phyloP scores from a whole-genome alignment of 805 yeast genomes.

The Lipomyces japonicus region DNA sequence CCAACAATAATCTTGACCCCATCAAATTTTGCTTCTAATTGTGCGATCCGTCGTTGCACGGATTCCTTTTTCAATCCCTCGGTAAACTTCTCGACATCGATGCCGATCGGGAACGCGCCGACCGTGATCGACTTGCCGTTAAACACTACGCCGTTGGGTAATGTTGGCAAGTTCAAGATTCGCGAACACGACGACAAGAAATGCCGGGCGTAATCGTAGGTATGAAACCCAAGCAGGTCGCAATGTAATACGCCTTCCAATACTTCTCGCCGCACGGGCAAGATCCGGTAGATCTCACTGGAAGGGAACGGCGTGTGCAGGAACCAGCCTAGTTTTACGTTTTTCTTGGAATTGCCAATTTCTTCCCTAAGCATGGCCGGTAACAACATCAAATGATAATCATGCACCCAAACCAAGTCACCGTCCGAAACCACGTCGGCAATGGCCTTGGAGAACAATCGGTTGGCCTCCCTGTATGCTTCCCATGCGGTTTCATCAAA shows the following conservation, averaged over 20 bases:
- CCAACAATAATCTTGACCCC: constrained; percentile 89
- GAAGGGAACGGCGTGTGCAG: constrained; percentile 98
- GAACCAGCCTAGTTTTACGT: constrained; percentile 84
- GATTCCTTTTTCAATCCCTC: constrained; percentile 64
- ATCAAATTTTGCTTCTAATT: constrained; percentile 61
- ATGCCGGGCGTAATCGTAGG: constrained; percentile 98
- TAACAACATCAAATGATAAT: constrained; percentile 90
- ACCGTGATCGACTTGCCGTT: constrained; percentile 73
- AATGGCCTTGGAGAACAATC: constrained; percentile 71
- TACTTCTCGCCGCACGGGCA: constrained; percentile 93
- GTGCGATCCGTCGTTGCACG: constrained; percentile 63
- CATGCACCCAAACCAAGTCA: constrained; percentile 96
- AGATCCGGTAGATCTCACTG: constrained; percentile 88
- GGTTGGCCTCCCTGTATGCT: constrained; percentile 91
- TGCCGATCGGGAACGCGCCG: constrained; percentile 99
- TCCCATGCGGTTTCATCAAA: constrained; percentile 98
- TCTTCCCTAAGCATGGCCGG: constrained; percentile 80
- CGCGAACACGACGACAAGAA: constrained; percentile 85
- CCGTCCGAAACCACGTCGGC: constrained; percentile 67
- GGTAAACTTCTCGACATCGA: constrained; percentile 86
- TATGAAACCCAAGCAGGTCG: constrained; percentile 94
- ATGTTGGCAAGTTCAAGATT: constrained; percentile 72
- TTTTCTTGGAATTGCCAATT: constrained; percentile 45
- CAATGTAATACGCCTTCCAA: constrained; percentile 88
- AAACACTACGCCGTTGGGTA: constrained; percentile 86